Conservation (phyloP, 2,329 filamentous ascomycete genomes). For the Ophiostoma perfectum region DNA sequence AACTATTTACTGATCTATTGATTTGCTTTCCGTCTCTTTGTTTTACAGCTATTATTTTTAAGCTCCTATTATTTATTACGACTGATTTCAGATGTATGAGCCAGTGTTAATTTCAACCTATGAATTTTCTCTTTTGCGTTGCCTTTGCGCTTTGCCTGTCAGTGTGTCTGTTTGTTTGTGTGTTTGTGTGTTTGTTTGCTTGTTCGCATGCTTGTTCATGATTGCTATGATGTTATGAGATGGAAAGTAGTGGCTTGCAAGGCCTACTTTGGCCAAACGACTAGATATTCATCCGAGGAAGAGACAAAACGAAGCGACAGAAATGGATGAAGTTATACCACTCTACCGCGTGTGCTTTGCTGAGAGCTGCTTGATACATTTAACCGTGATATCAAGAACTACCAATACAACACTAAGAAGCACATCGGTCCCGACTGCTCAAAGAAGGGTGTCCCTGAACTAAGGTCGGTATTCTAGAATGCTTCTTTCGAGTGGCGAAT, state of each 20-base stretch:
- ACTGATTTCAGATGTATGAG: background rate
- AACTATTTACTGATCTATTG: background rate
- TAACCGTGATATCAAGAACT: too few relatives aligned
- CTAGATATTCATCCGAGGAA: background rate
- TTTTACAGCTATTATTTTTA: constrained; percentile 1
- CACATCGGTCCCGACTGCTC: background rate
- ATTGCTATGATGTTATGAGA: background rate
- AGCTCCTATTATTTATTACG: background rate
- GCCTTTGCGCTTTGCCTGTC: background rate
- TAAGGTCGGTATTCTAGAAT: background rate
- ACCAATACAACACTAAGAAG: too few relatives aligned
- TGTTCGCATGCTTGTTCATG: background rate
- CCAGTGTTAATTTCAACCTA: background rate
- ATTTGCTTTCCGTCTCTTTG: background rate
- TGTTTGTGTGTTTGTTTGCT: background rate
- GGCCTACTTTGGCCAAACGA: too few relatives aligned
- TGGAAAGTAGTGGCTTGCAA: background rate
- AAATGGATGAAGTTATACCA: background rate
- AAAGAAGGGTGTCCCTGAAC: background rate
- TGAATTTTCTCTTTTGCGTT: background rate
- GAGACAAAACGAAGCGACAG: constrained; percentile 1
- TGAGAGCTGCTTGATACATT: background rate
- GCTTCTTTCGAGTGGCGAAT: background rate
- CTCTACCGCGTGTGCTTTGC: background rate
- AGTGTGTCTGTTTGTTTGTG: background rate